Base-by-base conservation (phyloP, 2,329 filamentous ascomycete species). In the Aspergillus amoenus region DNA sequence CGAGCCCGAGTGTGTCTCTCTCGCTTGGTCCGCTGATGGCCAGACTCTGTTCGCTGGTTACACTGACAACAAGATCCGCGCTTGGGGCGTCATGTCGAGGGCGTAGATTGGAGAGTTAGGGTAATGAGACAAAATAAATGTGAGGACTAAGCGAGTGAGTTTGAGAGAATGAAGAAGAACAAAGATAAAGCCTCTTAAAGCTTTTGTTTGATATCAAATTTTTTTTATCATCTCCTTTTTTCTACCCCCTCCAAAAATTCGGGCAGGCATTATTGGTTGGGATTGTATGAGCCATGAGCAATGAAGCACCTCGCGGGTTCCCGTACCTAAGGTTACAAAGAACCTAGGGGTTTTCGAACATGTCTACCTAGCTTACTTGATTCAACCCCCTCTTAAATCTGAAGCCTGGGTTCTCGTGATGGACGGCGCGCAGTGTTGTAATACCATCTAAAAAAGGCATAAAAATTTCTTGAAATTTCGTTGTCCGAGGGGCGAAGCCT, bases 31-130 rank as follows among this genome's bases (percentile, higher is more conserved):
- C 78, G 93, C 93, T 76, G 94, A 99, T 76, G 94, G 94, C 79
- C 93, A 97, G 88, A 97, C 94, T 76, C 85, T 99, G 79, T 99
- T 99, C 81, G 93, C 94, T 79, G 94, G 94, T 81, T 99, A 99
- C 88, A 99, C 94, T 73, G 94, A 99, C 84, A 97, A 97, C 88
- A 89, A 95, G 84, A 96, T 96, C 84, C 90, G 93, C 75, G 92
- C 91, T 72, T 96, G 92, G 92, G 92, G 92, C 82, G 92, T 96
- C 76, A 96, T 96, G 91, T 94, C 91, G 79, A 87, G 91, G 81
- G 90, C 89, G 82, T 93, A 91, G 70, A 73, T 70, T 39, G 46
- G 24, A 39, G 34, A 43, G 17, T 34, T 24, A 43, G 41, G 50
- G 41, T 45, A 42, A 58, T 60, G 60, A 58, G 58, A 9, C 27